Evolutionary conservation across 345 rosid genomes (phyloP).

Genomic region (Salix viminalis): DNA sequence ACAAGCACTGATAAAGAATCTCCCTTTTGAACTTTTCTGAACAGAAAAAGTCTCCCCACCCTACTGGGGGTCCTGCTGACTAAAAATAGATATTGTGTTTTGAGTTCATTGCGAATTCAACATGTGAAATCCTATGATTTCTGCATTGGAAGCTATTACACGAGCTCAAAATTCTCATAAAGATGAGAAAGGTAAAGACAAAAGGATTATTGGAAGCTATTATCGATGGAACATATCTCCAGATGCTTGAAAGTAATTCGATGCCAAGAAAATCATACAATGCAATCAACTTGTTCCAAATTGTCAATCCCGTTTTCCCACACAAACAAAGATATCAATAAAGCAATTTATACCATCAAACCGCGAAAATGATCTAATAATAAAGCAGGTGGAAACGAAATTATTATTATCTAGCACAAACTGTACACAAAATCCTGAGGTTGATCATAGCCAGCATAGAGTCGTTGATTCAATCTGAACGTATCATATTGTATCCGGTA

Average conservation of each 20-base stretch:
- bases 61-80: not conserved
- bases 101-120: not conserved
- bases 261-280: not conserved
- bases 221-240: too few species aligned
- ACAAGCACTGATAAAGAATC: not conserved
- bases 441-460: not conserved
- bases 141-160: too few species aligned
- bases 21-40: too few species aligned
- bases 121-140: too few species aligned
- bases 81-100: not conserved
- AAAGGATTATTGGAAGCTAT: not conserved
- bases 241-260: not conserved
- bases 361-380: not conserved
- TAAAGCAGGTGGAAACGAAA: too few species aligned
- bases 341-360: not conserved
- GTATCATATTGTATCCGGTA: slow-evolving; percentile 53
- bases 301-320: not conserved
- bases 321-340: not conserved
- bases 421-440: slow-evolving; percentile 27
- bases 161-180: too few species aligned
- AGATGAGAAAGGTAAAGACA: too few species aligned
- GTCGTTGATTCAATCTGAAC: not conserved
- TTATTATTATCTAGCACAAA: slow-evolving; percentile 14
- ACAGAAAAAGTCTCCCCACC: not conserved
- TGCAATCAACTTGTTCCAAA: not conserved